These are phyloP conservation scores for Russula virescens DNA, from an alignment of 768 basidiomycete genomes.

Conservation along the genomic window DNA sequence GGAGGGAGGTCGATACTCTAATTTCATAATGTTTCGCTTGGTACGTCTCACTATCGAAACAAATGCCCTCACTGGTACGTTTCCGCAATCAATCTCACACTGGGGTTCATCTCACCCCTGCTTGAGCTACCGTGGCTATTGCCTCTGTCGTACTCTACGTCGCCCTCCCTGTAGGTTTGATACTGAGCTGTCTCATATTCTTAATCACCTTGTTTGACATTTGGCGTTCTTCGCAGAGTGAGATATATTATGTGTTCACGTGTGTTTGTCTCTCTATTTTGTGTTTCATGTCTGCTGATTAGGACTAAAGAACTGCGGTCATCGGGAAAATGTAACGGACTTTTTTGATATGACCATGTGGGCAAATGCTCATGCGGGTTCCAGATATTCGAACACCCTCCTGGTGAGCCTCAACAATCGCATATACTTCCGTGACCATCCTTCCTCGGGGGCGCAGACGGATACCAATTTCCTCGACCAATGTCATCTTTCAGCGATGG, in stretches of 20 bases:
- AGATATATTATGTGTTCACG: too few species aligned
- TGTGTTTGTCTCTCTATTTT: too few species aligned
- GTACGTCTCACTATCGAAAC: constrained; percentile 30
- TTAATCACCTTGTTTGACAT: too few species aligned
- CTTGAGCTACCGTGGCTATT: constrained; percentile 9
- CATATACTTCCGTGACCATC: constrained; percentile 17
- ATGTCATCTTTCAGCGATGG: too few species aligned
- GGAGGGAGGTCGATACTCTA: neutral
- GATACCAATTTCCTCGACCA: too few species aligned
- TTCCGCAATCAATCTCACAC: neutral
- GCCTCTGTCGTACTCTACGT: constrained; percentile 9
- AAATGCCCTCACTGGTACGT: constrained; percentile 23
- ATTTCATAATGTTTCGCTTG: constrained; percentile 22
- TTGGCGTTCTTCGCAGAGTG: too few species aligned
- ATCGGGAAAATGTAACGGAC: too few species aligned
- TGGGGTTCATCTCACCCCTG: neutral
- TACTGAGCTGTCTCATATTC: too few species aligned
- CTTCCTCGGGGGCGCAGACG: neutral
- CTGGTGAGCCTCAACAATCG: constrained; percentile 27
- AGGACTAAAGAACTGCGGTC: too few species aligned
- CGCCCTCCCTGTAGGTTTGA: neutral
- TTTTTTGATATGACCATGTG: too few species aligned
- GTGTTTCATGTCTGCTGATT: too few species aligned
- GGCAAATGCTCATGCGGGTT: neutral
- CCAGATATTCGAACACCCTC: constrained; percentile 27